Percentiles rank a stretch among this genome's conserved stretches.
phyloP scores from a whole-genome alignment of 768 basidiomycete genomes.

The Kwoniella sp. region DNA sequence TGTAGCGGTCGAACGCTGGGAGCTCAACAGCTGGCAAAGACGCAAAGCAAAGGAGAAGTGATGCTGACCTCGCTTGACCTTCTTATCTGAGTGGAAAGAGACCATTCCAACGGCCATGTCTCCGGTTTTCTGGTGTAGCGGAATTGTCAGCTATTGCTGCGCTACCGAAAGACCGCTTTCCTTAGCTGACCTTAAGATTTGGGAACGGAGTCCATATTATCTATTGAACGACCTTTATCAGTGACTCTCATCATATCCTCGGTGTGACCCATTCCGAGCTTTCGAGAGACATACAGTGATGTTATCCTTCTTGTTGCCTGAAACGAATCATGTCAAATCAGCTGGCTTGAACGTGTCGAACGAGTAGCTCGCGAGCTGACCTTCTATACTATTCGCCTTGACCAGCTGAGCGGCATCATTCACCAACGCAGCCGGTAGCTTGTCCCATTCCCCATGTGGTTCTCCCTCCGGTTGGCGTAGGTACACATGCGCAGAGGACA shows the following conservation, averaged over 20 bases:
- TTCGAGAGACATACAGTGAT: slow-evolving; percentile 61
- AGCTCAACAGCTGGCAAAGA: too few relatives aligned
- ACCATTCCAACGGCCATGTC: slow-evolving; percentile 98
- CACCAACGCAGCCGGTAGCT: slow-evolving; percentile 75
- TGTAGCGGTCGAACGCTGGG: too few relatives aligned
- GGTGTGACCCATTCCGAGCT: too few relatives aligned
- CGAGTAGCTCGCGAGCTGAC: slow-evolving; percentile 55
- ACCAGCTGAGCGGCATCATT: slow-evolving; percentile 90
- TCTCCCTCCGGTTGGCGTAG: slow-evolving; percentile 82
- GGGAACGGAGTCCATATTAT: slow-evolving; percentile 91
- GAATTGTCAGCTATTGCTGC: background rate
- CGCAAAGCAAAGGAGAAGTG: background rate
- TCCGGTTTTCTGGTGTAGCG: slow-evolving; percentile 75
- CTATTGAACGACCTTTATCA: too few relatives aligned
- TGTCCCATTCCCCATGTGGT: slow-evolving; percentile 67
- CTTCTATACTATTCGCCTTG: slow-evolving; percentile 97
- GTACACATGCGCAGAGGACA: slow-evolving; percentile 95
- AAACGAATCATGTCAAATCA: background rate
- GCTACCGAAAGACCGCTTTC: background rate
- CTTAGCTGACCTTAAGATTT: slow-evolving; percentile 75
- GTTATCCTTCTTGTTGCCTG: slow-evolving; percentile 95
- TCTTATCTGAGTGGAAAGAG: slow-evolving; percentile 88
- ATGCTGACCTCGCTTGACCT: slow-evolving; percentile 73
- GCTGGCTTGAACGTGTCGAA: background rate
- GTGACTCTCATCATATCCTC: slow-evolving; percentile 6